These are phyloP conservation scores for Tuber brumale DNA, from an alignment of 495 filamentous ascomycete genomes.

Conservation along the genomic window DNA sequence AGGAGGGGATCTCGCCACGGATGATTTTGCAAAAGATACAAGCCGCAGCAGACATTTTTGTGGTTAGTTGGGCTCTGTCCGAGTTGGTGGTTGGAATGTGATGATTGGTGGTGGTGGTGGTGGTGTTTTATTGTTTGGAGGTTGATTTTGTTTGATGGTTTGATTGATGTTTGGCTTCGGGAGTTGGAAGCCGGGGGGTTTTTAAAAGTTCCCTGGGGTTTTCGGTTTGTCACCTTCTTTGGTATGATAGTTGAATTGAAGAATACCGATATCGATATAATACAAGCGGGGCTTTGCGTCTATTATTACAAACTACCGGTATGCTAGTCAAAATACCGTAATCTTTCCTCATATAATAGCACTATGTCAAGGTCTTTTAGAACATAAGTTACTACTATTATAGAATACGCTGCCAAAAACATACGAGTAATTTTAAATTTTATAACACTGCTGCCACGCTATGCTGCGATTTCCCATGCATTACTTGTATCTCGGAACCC, in stretches of 20 bases:
- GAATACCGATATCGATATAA: background rate
- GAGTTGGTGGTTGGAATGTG: background rate
- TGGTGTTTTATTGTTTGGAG: background rate
- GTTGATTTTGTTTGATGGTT: slow-evolving; percentile 8
- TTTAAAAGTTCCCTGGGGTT: background rate
- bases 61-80: background rate
- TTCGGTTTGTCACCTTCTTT: background rate
- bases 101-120: slow-evolving; percentile 1
- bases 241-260: background rate
- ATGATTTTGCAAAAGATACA: slow-evolving; percentile 99
- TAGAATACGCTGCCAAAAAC: background rate
- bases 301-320: background rate
- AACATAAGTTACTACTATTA: too few species aligned
- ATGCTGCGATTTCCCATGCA: slow-evolving; percentile 1
- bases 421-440: background rate
- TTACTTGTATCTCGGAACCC: slow-evolving; percentile 12
- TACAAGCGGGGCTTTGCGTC: background rate
- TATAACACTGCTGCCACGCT: background rate
- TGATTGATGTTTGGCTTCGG: background rate
- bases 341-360: background rate
- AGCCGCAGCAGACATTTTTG: slow-evolving; percentile 46
- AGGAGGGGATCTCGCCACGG: slow-evolving; percentile 91
- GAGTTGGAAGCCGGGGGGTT: background rate
- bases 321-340: background rate
- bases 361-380: background rate